A percentile compares a stretch with the other conserved stretches of the same genome.
phyloP scores from a whole-genome alignment of 371 early-diverging fungal species.

The Rhizomucor miehei region DNA sequence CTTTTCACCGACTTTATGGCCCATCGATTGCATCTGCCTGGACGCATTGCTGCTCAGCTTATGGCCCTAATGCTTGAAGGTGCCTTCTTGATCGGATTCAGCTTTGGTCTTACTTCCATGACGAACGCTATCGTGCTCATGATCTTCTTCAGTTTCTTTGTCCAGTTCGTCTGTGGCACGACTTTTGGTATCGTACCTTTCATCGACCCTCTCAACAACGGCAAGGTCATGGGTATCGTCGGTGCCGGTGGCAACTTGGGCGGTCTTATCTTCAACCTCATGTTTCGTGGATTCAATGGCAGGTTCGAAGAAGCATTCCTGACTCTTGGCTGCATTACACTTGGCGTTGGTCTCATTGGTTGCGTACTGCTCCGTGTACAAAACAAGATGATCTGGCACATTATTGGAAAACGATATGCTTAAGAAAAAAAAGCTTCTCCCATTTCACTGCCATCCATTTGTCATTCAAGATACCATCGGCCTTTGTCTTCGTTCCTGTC shows the following conservation, averaged over 20 bases:
- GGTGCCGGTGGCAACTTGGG: conserved; percentile 39
- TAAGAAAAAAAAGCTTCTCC: too few species aligned
- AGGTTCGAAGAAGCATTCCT: conserved; percentile 14
- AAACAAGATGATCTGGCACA: conserved; percentile 11
- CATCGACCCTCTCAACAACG: conserved; percentile 16
- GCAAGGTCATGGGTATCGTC: conserved; percentile 26
- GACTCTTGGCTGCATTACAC: conserved; percentile 13
- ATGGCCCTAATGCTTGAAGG: conserved; percentile 37
- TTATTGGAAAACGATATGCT: conserved; percentile 1
- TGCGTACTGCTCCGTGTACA: conserved; percentile 12
- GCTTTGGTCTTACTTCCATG: conserved; percentile 17
- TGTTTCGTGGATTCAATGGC: conserved; percentile 13
- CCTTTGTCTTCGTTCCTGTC: too few species aligned
- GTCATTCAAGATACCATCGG: too few species aligned
- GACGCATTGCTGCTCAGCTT: conserved; percentile 34
- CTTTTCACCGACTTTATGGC: conserved; percentile 31
- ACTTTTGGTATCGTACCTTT: conserved; percentile 25
- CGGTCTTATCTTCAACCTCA: conserved; percentile 17
- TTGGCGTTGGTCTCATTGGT: conserved; percentile 13
- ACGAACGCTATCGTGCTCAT: conserved; percentile 27
- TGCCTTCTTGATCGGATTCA: conserved; percentile 19
- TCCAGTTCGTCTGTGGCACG: conserved; percentile 33
- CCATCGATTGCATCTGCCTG: conserved; percentile 8
- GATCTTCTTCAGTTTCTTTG: conserved; percentile 40
- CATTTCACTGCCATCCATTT: too few species aligned